Evolutionary conservation across 129 eudicot species (phyloP), one percentile per base, ranked within the genome.

Genomic region (Artemisia tridentata): DNA sequence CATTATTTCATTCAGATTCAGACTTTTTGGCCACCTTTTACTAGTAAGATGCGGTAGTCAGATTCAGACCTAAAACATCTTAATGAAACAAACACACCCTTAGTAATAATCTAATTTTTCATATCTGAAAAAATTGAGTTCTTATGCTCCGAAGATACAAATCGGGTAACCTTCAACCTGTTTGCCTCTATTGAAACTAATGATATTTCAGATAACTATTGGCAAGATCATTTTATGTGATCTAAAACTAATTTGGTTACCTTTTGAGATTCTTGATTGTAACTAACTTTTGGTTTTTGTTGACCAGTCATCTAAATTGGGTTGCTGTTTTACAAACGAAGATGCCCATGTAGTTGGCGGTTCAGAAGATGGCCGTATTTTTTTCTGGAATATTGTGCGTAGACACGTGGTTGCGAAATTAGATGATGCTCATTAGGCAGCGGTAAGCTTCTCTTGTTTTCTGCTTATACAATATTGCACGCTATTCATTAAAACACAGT

Each of bases 331-430:
- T 55, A 85, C 96, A 63, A 87, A 89, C 75, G 78, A 69, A 15
- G 96, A 87, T 77, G 96, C 96, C 1, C 85, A 89, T 80, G 87
- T 93, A 21, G 59, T 86, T 68, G 96, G 98, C 29, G 98, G 97
- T 59, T 93, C 97, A 2, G 98, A 93, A 80, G 98, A 93, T 74
- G 98, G 98, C 48, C 80, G 74, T 70, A 72, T 93, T 46, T 89
- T 78, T 67, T 85, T 93, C 80, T 93, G 98, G 98, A 97, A 89
- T 81, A 69, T 93, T 79, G 96, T 89, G 21, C 92, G 87, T 85
- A 95, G 91, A 56, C 80, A 83, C 2, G 88, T 87, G 10, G 88
- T 85, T 38, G 78, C 92, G 67, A 87, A 85, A 47, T 89, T 93
- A n/a, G n/a, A n/a, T 52, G 88, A 88, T 71, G 98, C 98, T 69